Evolutionary conservation across 2,329 filamentous ascomycete species (phyloP).

Genomic region (Curvularia hawaiiensis): DNA sequence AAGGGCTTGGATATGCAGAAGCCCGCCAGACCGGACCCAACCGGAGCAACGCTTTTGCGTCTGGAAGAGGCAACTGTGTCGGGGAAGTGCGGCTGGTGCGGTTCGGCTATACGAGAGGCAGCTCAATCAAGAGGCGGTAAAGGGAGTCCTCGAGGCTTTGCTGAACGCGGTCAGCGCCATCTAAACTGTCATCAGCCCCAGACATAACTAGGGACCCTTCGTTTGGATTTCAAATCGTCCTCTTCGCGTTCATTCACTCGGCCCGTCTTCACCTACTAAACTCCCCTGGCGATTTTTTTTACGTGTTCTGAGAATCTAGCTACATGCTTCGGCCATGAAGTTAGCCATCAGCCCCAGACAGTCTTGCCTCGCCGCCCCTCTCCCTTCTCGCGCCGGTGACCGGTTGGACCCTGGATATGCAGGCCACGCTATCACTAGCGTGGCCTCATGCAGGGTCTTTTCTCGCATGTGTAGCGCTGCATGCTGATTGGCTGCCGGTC

Average conservation of each 20-base stretch:
- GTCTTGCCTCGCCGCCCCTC: neutral
- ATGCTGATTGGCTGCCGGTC: neutral
- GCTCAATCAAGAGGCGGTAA: neutral
- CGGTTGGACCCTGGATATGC: slow-evolving; percentile 10
- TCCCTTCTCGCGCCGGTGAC: slow-evolving; percentile 1
- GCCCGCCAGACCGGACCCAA: slow-evolving; percentile 1
- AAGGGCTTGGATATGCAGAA: neutral
- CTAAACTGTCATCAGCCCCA: neutral
- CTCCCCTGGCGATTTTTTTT: neutral
- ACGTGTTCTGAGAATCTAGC: neutral
- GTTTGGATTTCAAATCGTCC: neutral
- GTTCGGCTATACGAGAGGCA: slow-evolving; percentile 2
- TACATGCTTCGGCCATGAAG: neutral
- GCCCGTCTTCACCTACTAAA: neutral
- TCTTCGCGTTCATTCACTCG: neutral
- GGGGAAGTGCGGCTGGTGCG: neutral
- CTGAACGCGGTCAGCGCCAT: neutral
- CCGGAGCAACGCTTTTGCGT: neutral
- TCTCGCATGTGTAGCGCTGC: neutral
- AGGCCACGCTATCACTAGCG: neutral
- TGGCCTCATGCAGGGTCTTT: slow-evolving; percentile 12
- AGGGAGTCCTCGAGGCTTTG: neutral
- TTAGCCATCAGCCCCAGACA: neutral
- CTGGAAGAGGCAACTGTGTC: slow-evolving; percentile 1
- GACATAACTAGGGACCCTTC: neutral